These are phyloP conservation scores for Alternaria infectoria DNA, from an alignment of 2,329 filamentous ascomycete species.

Conservation along the genomic window DNA sequence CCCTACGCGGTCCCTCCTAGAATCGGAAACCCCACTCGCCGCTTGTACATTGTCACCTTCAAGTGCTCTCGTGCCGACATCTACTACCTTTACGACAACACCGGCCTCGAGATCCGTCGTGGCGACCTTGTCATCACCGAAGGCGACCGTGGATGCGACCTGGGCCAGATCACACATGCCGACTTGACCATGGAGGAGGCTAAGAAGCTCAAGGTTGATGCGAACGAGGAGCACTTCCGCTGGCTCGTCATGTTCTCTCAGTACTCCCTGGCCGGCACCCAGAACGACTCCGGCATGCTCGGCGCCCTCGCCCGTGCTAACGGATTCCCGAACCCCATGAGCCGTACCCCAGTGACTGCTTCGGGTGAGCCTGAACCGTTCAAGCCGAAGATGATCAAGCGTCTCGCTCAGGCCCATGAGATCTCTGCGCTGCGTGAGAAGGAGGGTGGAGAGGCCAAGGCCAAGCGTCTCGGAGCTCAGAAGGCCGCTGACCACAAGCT, in stretches of 20 bases:
- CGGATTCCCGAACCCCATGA: constrained; percentile 36
- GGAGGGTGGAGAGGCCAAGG: constrained; percentile 96
- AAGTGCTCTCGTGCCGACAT: constrained; percentile 95
- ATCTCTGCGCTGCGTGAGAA: constrained; percentile 89
- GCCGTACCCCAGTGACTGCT: constrained; percentile 55
- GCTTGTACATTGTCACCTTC: constrained; percentile 88
- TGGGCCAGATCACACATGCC: constrained; percentile 88
- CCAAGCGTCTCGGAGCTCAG: constrained; percentile 93
- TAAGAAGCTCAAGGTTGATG: constrained; percentile 87
- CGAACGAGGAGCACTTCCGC: constrained; percentile 93
- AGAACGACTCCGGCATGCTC: constrained; percentile 59
- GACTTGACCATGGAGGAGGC: constrained; percentile 88
- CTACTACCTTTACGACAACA: constrained; percentile 96
- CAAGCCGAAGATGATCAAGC: constrained; percentile 96
- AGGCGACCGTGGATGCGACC: constrained; percentile 92
- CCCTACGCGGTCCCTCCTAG: constrained; percentile 43
- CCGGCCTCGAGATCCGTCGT: constrained; percentile 84
- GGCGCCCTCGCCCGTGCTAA: constrained; percentile 44
- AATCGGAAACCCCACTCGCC: constrained; percentile 39
- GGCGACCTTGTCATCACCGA: constrained; percentile 97
- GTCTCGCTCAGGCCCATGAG: constrained; percentile 89
- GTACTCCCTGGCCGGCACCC: constrained; percentile 41
- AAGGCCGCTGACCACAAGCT: constrained; percentile 94
- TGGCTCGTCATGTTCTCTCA: constrained; percentile 99
- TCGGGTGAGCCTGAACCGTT: constrained; percentile 65